Conservation (phyloP, 164 flowering plant species). For the Vitis rotundifolia region DNA sequence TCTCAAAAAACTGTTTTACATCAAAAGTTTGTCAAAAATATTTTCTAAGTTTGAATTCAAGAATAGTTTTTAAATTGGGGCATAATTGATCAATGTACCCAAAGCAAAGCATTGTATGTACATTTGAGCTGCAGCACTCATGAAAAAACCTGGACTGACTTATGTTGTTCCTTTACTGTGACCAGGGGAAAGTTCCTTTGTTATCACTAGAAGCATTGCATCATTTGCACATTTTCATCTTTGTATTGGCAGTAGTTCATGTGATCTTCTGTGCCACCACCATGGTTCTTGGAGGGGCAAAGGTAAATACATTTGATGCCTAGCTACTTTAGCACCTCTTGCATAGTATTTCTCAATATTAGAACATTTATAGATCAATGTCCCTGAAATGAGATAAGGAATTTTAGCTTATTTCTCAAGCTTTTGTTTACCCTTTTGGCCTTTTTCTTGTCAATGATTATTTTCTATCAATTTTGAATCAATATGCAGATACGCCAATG, state of each 20-base stretch:
- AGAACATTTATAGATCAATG: neutral
- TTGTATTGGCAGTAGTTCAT: conserved; percentile 81
- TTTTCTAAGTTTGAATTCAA: too few species aligned
- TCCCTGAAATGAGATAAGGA: neutral
- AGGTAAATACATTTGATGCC: conserved; percentile 18
- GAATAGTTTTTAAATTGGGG: too few species aligned
- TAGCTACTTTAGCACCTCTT: too few species aligned
- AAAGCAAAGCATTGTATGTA: too few species aligned
- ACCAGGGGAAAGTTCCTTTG: conserved; percentile 74
- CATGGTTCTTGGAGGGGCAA: conserved; percentile 45
- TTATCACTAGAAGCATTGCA: conserved; percentile 75
- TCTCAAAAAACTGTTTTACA: too few species aligned
- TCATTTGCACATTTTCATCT: conserved; percentile 89
- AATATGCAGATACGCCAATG: conserved; percentile 33
- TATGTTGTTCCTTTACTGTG: neutral
- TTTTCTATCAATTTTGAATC: neutral
- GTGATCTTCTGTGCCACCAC: conserved; percentile 61
- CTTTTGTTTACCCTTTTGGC: too few species aligned
- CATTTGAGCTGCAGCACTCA: too few species aligned
- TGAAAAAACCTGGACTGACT: too few species aligned
- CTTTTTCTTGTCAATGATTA: neutral
- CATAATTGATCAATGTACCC: too few species aligned
- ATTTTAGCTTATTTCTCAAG: too few species aligned
- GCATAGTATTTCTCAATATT: neutral
- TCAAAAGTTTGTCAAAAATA: too few species aligned